Evolutionary conservation across 108 stramenopile genomes (phyloP), one percentile per base, ranked within the genome.

Genomic region (Cylindrotheca fusiformis): DNA sequence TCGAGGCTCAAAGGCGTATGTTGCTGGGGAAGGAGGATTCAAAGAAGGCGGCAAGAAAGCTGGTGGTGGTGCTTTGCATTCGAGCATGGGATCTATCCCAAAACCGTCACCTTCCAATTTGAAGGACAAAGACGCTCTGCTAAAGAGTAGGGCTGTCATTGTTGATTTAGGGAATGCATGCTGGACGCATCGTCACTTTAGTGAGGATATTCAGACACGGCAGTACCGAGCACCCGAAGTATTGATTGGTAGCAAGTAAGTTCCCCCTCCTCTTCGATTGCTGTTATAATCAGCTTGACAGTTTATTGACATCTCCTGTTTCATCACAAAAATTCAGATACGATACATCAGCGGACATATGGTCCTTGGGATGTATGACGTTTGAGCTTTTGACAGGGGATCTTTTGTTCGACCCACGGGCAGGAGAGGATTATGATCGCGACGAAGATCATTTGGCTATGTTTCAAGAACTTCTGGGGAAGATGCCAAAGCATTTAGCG

Each of bases 131-230:
- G 67, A 84, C 28, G 65, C 73, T 64, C 71, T 93, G 52, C 65
- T 80, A 75, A 77, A 63, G 33, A 81, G 76, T 22, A 72, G 83
- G 32, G 76, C 93, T 20, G 88, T 90, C 18, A 86, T 98, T 33
- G 98, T 99, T 6, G 98, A 99, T 77, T 86, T 99, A 5, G 98
- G 98, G 62, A 99, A 99, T 66, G 98, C 98, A 20, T 99, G 98
- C 71, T 99, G 98, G 98, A 95, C 86, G 2, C 78, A 97, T 58
- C 77, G 91, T 32, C 98, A 99, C 82, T 99, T 97, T 75, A 94
- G 95, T 57, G 97, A 97, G 68, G 98, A 99, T 55, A 97, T 99
- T 66, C 98, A 99, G 65, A 99, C 98, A 5, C 74, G 98, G 22
- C 98, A 99, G 80, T 99, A 99, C 62, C 87, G 98, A 17, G 83